These are phyloP conservation scores for Calonectria ilicicola DNA, from an alignment of 2,329 filamentous ascomycete genomes.

Conservation along the genomic window DNA sequence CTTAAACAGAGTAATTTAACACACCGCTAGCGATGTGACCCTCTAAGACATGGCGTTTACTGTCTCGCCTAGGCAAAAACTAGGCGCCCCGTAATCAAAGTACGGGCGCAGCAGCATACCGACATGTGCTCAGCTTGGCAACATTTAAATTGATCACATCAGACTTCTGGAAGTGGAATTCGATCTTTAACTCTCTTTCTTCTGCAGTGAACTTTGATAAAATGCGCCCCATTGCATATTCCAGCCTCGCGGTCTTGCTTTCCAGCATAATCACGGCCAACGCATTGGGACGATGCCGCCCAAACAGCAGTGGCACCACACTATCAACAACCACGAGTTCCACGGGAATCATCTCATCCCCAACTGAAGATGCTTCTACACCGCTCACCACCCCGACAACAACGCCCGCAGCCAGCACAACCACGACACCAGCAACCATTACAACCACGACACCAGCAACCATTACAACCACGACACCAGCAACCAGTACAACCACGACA, in stretches of 20 bases:
- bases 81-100: neutral
- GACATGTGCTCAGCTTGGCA: neutral
- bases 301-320: neutral
- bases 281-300: neutral
- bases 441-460: neutral
- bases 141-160: neutral
- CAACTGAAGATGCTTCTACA: neutral
- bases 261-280: neutral
- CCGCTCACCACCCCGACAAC: neutral
- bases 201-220: neutral
- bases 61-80: neutral
- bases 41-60: neutral
- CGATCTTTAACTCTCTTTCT: neutral
- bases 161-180: neutral
- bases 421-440: too few relatives aligned
- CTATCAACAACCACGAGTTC: neutral
- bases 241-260: neutral
- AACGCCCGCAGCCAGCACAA: neutral
- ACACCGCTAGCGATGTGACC: neutral
- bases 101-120: neutral
- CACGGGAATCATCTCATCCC: neutral
- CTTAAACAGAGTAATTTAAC: neutral
- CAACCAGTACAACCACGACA: neutral
- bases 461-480: neutral
- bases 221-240: neutral